Conservation (phyloP, 805 yeast genomes). For the Schwanniomyces pseudopolymorphus region DNA sequence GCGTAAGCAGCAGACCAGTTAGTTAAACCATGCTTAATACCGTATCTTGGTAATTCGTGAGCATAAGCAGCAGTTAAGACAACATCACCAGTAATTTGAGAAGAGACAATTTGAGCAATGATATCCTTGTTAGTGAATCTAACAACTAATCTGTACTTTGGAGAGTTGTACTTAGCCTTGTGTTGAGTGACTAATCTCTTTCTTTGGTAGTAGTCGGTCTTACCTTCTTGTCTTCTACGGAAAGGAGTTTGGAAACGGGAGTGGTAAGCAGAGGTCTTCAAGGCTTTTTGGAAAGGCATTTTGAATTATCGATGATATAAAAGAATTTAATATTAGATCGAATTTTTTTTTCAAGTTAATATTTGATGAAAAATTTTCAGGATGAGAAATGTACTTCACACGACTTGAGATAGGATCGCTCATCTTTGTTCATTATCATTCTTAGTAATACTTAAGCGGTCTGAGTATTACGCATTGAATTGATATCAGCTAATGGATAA, state of each 20-base stretch:
- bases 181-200: slow-evolving; percentile 99
- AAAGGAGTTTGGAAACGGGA: slow-evolving; percentile 99
- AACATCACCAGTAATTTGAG: slow-evolving; percentile 95
- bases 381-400: background rate
- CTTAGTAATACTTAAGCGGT: background rate
- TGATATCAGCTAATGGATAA: too few species aligned
- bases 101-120: slow-evolving; percentile 95
- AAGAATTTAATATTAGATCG: background rate
- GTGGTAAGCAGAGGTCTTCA: slow-evolving; percentile 91
- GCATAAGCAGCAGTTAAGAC: slow-evolving; percentile 98
- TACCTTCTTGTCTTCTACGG: slow-evolving; percentile 99
- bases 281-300: slow-evolving; percentile 74
- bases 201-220: slow-evolving; percentile 99
- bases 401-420: background rate
- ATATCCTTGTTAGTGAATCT: slow-evolving; percentile 99
- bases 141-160: slow-evolving; percentile 99
- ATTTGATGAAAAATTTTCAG: background rate
- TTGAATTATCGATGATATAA: slow-evolving; percentile 15
- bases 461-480: background rate
- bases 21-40: slow-evolving; percentile 97
- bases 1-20: slow-evolving; percentile 99
- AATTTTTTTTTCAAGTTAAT: background rate
- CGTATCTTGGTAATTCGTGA: slow-evolving; percentile 97
- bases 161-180: slow-evolving; percentile 99
- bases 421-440: background rate